Base-by-base conservation (phyloP, 2,329 filamentous ascomycete species). In the Calonectria pauciramosa region DNA sequence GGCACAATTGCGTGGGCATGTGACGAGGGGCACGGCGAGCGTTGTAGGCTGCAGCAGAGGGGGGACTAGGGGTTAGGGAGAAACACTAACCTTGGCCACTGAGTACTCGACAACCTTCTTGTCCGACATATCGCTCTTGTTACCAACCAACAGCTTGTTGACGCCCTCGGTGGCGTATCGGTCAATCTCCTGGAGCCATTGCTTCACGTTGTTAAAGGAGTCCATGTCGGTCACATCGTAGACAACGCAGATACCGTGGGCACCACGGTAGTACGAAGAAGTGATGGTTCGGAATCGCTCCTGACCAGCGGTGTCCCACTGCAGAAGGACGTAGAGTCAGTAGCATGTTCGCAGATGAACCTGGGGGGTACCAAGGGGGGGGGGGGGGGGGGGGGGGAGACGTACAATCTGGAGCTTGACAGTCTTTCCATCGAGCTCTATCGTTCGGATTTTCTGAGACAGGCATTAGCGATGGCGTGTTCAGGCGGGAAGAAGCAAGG, bases 141-240 rank as follows among this genome's bases (percentile, higher is more conserved):
- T 99, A 85, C 97, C 97, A 77, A 99, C 96, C 76, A 99, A 93
- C 80, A 99, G 92, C 92, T 99, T 99, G 93, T 99, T 99, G 85
- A 99, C 97, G 80, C 97, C 97, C 89, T 99, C 97, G 81, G 97
- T 99, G 82, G 97, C 97, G 84, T 99, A 99, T 86, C 97, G 94
- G 90, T 99, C 97, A 83, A 99, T 99, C 90, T 99, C 97, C 88
- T 99, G 97, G 77, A 99, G 93, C 97, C 97, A 99, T 91, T 99
- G 97, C 94, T 99, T 99, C 83, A 99, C 97, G 90, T 99, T 99
- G 93, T 99, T 99, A 95, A 99, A 99, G 36, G 95, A 98, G 87
- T 99, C 97, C 96, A 99, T 98, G 87, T 99, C 97, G 81, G 97
- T 99, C 85, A 99, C 97, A 93, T 99, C 97, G 92, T 99, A 99